These are phyloP conservation scores for Candida sakaeoensis DNA, from an alignment of 805 yeast genomes.

Conservation along the genomic window DNA sequence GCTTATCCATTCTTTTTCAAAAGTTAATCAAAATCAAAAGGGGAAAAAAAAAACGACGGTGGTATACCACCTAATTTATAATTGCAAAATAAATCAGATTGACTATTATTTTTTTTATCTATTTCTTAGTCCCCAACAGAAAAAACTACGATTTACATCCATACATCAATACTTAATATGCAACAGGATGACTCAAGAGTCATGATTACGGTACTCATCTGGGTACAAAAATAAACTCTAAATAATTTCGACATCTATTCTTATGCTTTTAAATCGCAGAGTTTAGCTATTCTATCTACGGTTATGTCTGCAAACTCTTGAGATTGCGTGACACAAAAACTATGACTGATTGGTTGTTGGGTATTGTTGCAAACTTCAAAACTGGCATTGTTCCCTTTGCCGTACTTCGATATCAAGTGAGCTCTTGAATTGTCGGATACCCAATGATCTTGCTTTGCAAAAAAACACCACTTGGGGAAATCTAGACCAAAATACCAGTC, in stretches of 20 bases:
- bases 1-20: not conserved
- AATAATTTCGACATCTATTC: not conserved
- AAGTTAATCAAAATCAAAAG: too few relatives aligned
- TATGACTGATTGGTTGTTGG: constrained; percentile 44
- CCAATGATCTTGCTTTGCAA: constrained; percentile 66
- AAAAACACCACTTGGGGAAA: constrained; percentile 46
- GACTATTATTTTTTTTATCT: not conserved
- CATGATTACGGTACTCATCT: constrained; percentile 2
- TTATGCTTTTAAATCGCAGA: constrained; percentile 3
- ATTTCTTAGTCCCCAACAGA: constrained; percentile 1
- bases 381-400: constrained; percentile 21
- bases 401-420: constrained; percentile 35
- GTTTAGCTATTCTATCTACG: constrained; percentile 10
- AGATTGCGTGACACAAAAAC: constrained; percentile 60
- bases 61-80: constrained; percentile 1
- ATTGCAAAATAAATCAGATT: constrained; percentile 2
- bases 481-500: constrained; percentile 38
- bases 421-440: constrained; percentile 50
- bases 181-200: constrained; percentile 5
- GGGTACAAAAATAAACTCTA: not conserved
- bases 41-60: not conserved
- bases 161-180: constrained; percentile 4
- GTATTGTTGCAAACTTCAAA: constrained; percentile 32
- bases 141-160: constrained; percentile 1
- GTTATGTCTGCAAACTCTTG: constrained; percentile 47